A percentile compares a stretch with the other conserved stretches of the same genome.
Conservation (phyloP, 306 rosid species). For the Delonix regia region DNA sequence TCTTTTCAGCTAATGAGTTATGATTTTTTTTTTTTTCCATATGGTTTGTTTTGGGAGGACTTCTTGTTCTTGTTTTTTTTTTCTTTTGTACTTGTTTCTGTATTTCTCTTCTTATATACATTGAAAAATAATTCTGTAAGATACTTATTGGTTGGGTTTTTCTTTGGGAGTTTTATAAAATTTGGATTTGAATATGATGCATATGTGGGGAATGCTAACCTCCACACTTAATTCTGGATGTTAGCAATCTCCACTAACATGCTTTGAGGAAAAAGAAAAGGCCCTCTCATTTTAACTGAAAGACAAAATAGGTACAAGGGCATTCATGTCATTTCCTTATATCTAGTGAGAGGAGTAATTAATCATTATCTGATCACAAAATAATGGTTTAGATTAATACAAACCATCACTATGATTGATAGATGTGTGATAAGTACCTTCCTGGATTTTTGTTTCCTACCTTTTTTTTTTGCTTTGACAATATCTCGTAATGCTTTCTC, state of each 20-base stretch:
- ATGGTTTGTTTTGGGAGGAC: neutral
- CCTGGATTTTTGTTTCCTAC: neutral
- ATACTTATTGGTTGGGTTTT: too few relatives aligned
- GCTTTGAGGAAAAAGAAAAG: neutral
- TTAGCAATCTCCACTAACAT: neutral
- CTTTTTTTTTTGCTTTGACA: conserved; percentile 15
- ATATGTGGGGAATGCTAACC: neutral
- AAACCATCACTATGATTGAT: neutral
- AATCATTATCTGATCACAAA: neutral
- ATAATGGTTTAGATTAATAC: neutral
- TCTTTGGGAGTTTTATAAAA: neutral
- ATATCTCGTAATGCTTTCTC: conserved; percentile 25
- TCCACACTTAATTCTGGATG: neutral
- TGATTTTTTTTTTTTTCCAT: neutral
- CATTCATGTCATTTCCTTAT: neutral
- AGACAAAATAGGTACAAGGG: neutral
- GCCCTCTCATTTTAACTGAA: neutral
- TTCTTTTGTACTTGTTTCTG: neutral
- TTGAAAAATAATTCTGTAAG: too few relatives aligned
- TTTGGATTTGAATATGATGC: neutral
- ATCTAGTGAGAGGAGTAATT: neutral
- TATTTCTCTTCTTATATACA: too few relatives aligned
- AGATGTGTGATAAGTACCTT: neutral
- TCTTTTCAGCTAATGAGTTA: neutral
- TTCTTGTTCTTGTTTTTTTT: neutral